Conservation (phyloP, 225 moss, liverwort and hornwort species). For the Sphagnum contortum region DNA sequence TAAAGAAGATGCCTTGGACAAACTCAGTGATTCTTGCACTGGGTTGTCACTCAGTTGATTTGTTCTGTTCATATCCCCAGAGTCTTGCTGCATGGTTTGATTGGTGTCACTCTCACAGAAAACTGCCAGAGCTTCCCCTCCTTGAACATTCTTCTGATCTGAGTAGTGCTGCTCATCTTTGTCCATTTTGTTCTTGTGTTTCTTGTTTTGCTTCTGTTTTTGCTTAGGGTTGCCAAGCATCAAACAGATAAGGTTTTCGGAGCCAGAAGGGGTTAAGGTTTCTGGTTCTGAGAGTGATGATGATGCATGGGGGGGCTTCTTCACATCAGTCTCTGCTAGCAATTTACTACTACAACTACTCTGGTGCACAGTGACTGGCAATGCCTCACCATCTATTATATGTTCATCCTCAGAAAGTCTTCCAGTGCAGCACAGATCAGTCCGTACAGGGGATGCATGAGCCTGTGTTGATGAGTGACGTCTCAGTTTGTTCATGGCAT, state of each 20-base stretch:
- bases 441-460: conserved; percentile 7
- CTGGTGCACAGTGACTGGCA: conserved; percentile 11
- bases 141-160: too few species aligned
- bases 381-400: background rate
- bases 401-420: too few species aligned
- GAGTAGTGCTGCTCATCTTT: background rate
- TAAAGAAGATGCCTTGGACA: background rate
- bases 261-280: too few species aligned
- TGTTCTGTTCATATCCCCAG: conserved; percentile 11
- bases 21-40: conserved; percentile 3
- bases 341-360: conserved; percentile 15
- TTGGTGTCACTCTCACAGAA: too few species aligned
- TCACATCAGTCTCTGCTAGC: conserved; percentile 20
- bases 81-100: background rate
- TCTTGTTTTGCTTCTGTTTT: conserved; percentile 44
- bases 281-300: too few species aligned
- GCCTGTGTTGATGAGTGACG: conserved; percentile 15
- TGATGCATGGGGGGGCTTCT: too few species aligned
- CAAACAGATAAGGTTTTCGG: too few species aligned
- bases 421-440: conserved; percentile 9
- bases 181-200: conserved; percentile 19
- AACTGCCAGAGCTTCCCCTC: too few species aligned
- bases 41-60: conserved; percentile 8
- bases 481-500: conserved; percentile 43
- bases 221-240: conserved; percentile 7